Base-by-base conservation (phyloP, 331 rosid species). In the Cucumis variabilis region DNA sequence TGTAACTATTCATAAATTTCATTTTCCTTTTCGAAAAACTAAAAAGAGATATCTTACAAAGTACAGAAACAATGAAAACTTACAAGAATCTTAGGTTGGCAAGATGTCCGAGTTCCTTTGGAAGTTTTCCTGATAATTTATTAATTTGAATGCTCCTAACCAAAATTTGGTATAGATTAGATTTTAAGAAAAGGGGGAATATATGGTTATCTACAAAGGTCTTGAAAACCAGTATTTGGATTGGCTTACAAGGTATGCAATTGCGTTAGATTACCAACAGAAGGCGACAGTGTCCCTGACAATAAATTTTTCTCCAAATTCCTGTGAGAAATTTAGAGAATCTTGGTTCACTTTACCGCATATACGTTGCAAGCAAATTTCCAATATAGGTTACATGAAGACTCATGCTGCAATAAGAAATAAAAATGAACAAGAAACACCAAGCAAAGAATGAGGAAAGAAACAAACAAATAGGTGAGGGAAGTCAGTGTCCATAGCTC, bases 51-150 rank as follows among this genome's bases (percentile, higher is more conserved):
- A 19, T 20, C 24, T 73, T 28, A 20, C 37, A 37, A 16, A 44
- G 0, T 50, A 11, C 48, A 15, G n/a, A 17, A 30, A 37, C 21
- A 73, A 60, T 20, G 25, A 33, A 16, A 78, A 89, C 98, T 13
- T 92, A 95, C 98, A 93, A 46, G 73, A 0, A 0, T 55, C 0
- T 7, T 66, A 95, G 88, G 30, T 89, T 75, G 1, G 93, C 88
- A 73, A 94, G 98, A 55, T 89, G 62, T 88, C 93, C 96, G 60
- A 95, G 79, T 89, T 92, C 95, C 86, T 90, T 94, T 11, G 98
- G 98, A 87, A 95, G 89, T 89, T 90, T 85, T 66, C 96, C 95
- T 13, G 94, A 93, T 48, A 94, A 89, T 68, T 90, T 78, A 85
- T 95, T 94, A 68, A 82, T 86, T 90, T 93, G 93, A 12, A 95